Percentiles rank a stretch among this genome's conserved stretches.
Conservation (phyloP, 176 grass and related monocot genomes). For the Dactylis glomerata region DNA sequence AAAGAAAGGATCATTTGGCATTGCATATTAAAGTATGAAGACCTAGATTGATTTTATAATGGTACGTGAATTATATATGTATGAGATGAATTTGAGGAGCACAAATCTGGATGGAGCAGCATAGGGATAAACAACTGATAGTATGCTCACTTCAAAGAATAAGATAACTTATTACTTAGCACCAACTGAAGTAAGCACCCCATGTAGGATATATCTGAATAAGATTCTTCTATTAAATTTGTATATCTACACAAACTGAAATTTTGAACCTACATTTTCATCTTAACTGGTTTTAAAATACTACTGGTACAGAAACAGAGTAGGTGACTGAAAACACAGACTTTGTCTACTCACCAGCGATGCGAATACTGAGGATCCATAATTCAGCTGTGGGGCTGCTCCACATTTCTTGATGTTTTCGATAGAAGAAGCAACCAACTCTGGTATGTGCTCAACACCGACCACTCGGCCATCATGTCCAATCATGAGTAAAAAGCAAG, state of each 20-base stretch:
- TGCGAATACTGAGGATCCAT: conserved; percentile 60
- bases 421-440: conserved; percentile 64
- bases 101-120: not conserved
- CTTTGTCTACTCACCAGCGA: conserved; percentile 39
- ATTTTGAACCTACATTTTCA: not conserved
- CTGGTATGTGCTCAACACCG: conserved; percentile 82
- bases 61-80: no score
- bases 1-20: not conserved
- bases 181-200: not conserved
- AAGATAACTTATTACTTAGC: not conserved
- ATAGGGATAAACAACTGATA: not conserved
- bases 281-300: not conserved
- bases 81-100: not conserved
- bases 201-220: not conserved
- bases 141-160: not conserved
- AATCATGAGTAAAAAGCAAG: conserved; percentile 75
- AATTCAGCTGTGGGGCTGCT: conserved; percentile 44
- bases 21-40: not conserved
- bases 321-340: not conserved
- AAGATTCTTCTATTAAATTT: not conserved
- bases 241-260: not conserved
- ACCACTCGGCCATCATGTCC: conserved; percentile 50
- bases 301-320: not conserved
- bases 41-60: not conserved
- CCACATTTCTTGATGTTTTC: conserved; percentile 74